Conservation (phyloP, 2,329 filamentous ascomycete genomes). For the Penicillium expansum region DNA sequence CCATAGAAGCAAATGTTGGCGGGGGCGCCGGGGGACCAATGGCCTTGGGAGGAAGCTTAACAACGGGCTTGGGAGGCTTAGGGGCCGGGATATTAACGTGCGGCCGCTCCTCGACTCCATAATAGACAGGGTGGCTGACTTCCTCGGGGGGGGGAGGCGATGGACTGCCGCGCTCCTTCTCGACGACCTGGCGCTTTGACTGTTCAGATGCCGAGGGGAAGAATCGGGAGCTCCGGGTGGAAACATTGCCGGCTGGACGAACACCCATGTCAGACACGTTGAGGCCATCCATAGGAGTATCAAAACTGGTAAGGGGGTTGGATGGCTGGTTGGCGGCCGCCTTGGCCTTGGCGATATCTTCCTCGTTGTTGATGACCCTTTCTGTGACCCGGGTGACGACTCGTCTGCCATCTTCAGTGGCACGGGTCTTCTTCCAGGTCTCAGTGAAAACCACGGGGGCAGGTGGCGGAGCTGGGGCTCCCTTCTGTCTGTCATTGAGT, state of each 20-base stretch:
- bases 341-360: background rate
- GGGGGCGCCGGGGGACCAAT: constrained; percentile 45
- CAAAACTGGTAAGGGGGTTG: constrained; percentile 37
- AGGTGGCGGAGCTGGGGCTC: constrained; percentile 16
- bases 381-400: constrained; percentile 38
- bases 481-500: constrained; percentile 34
- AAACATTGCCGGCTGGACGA: constrained; percentile 34
- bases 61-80: constrained; percentile 69
- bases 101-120: constrained; percentile 50
- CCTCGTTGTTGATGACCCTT: constrained; percentile 18
- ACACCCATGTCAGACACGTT: background rate
- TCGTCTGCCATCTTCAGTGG: constrained; percentile 43
- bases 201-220: constrained; percentile 45
- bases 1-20: constrained; percentile 46
- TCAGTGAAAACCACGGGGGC: constrained; percentile 42
- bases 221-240: constrained; percentile 48
- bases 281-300: constrained; percentile 20
- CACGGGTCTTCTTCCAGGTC: constrained; percentile 48
- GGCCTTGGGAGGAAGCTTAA: constrained; percentile 70
- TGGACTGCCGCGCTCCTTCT: constrained; percentile 40
- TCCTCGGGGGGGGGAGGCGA: constrained; percentile 60
- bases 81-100: constrained; percentile 58
- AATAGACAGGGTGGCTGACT: constrained; percentile 55
- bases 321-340: constrained; percentile 21
- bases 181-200: constrained; percentile 31